phyloP scores from a whole-genome alignment of 257 asterid species.

The Capsicum pubescens region DNA sequence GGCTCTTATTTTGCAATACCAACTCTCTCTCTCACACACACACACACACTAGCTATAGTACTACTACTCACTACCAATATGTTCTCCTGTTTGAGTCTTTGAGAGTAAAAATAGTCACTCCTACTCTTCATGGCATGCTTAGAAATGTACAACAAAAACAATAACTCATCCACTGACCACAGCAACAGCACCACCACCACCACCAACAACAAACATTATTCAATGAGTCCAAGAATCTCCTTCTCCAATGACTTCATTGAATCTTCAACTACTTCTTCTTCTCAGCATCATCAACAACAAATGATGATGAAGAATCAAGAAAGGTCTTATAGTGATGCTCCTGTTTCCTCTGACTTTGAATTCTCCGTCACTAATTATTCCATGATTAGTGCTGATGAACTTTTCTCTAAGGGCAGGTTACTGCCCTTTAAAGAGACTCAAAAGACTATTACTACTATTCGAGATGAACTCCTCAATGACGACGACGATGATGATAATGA shows the following conservation, averaged over 20 bases:
- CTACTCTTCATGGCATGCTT: conserved; percentile 63
- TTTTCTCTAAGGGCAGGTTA: conserved; percentile 74
- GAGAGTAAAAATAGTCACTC: neutral
- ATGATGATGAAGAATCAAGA: conserved; percentile 15
- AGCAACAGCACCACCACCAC: neutral
- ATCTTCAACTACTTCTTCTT: conserved; percentile 25
- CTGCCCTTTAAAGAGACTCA: conserved; percentile 62
- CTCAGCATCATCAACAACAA: neutral
- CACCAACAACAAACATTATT: conserved; percentile 29
- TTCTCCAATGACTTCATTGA: conserved; percentile 88
- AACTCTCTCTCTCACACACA: conserved; percentile 28
- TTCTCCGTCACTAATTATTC: conserved; percentile 73
- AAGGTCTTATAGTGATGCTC: conserved; percentile 53
- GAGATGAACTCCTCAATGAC: conserved; percentile 64
- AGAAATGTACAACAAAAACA: conserved; percentile 69
- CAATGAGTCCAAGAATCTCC: conserved; percentile 86
- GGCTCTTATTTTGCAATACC: conserved; percentile 26
- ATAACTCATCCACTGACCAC: conserved; percentile 37
- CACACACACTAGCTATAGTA: neutral
- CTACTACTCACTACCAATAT: neutral
- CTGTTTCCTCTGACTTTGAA: conserved; percentile 88
- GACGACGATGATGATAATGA: conserved; percentile 33
- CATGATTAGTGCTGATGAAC: conserved; percentile 88
- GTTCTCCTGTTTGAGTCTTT: neutral
- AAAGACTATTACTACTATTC: conserved; percentile 54